Base-by-base conservation (phyloP, 2,329 filamentous ascomycete genomes). In the Sclerotinia glacialis region DNA sequence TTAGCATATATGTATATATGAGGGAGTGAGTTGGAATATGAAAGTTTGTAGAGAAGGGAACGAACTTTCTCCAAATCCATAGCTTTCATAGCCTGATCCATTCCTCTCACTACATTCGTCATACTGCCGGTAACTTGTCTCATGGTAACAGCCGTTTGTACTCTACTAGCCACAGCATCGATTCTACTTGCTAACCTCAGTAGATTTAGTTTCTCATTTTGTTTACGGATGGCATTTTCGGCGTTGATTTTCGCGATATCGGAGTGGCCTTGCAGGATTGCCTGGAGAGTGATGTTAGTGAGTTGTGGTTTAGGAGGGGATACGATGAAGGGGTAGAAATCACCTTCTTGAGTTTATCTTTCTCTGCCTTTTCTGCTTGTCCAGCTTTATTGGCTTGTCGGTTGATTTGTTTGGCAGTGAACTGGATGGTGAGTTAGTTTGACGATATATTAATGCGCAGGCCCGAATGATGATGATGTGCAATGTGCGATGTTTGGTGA, bases 91-190 rank as follows among this genome's bases (percentile, higher is more conserved):
- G 85, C 85, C 46, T 80, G 78, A 73, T 87, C 85, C 82, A 88
- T 85, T 52, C 84, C 85, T 72, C 81, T 82, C 44, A 86, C 85
- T 63, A 87, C 85, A 75, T 86, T 86, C 72, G 81, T 82, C 85
- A 87, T 87, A 69, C 83, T 85, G 31, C 82, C 82, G 28, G 84
- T 85, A 28, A 87, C 84, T 74, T 83, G 81, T 61, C 84, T 79
- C 85, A 87, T 87, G 28, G 85, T 87, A 18, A 86, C 84, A 6
- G 85, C 85, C 0, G 85, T 87, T 75, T 87, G 84, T n/a, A 88
- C 84, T 53, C 83, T 78, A 68, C 81, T 83, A 66, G 81, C 81
- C 60, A 87, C 84, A 12, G 84, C 84, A 77, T 88, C 85, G 70
- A 88, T 85, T 42, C 85, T 78, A 47, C 82, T 84, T 34, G 81